Base-by-base conservation (phyloP, 2,329 filamentous ascomycete species). In the Ramichloridium luteum region DNA sequence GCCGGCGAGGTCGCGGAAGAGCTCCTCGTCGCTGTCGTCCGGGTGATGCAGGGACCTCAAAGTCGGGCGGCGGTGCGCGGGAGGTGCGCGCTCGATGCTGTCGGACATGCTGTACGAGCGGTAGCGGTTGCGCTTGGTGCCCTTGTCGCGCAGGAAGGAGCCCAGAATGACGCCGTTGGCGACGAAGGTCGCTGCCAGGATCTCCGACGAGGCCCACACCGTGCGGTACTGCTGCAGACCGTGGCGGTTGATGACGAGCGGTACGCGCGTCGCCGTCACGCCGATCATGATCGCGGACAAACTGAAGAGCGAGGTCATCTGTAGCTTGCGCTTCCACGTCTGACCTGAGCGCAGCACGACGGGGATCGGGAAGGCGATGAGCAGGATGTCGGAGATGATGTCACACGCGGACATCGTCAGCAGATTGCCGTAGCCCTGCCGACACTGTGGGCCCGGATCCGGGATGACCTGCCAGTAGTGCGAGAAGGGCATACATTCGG, bases 21-120 rank as follows among this genome's bases (percentile, higher is more conserved):
- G 70, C 51, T 96, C 84, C 50, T 92, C 85, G 47, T 96, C 88
- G 45, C 84, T 93, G 26, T 83, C 85, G 77, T 81, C 88, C 34
- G 81, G 73, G 30, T 72, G 70, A n/a, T n/a, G n/a, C 37, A 76
- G 60, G 27, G 77, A 41, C 62, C 68, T 40, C 67, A 61, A 39
- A 56, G 80, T 85, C 25, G 74, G 72, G 26, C 69, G 68, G 3
- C 70, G 60, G 9, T 67, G 60, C 2, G 76, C 74, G 8, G 20
- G 8, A 23, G 20, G 20, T 11, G 67, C 66, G 39, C 73, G 69
- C 32, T 65, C 62, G 34, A 62, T 58, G 34, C 60, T 62, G 41
- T 72, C 68, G 23, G 57, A 61, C 3, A 65, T 60, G 11, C 67
- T 73, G 10, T 60, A 49, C 36, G 62, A 53, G 46, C 78, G 77